These are phyloP conservation scores for Acidomyces sp. DNA, from an alignment of 495 filamentous ascomycete species.

Conservation along the genomic window DNA sequence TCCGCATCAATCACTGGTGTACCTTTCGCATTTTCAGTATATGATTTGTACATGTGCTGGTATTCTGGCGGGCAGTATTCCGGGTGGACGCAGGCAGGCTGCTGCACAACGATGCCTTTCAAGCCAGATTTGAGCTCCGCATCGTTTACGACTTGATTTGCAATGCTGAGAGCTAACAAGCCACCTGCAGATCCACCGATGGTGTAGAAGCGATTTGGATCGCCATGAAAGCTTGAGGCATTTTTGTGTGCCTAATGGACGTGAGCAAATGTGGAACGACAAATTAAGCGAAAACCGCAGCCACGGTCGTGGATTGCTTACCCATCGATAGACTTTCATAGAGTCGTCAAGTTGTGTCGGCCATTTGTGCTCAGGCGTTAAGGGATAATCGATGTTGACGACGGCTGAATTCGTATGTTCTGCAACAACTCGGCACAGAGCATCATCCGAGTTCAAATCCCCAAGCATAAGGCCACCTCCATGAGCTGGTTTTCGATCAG, in stretches of 20 bases:
- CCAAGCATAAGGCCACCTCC: constrained; percentile 23
- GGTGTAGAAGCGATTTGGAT: constrained; percentile 19
- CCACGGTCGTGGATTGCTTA: not conserved
- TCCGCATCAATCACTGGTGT: constrained; percentile 20
- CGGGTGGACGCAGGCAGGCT: constrained; percentile 20
- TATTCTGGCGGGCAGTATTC: constrained; percentile 20
- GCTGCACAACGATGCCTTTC: constrained; percentile 21
- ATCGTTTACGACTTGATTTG: constrained; percentile 18
- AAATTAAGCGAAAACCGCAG: not conserved
- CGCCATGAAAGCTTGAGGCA: constrained; percentile 18
- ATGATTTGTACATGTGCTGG: constrained; percentile 20
- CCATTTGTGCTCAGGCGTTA: constrained; percentile 22
- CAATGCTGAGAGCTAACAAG: constrained; percentile 20
- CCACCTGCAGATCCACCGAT: constrained; percentile 25
- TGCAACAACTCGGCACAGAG: constrained; percentile 21
- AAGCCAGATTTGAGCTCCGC: constrained; percentile 8
- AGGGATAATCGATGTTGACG: constrained; percentile 25
- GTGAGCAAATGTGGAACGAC: not conserved
- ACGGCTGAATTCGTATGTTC: constrained; percentile 20
- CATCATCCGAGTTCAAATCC: constrained; percentile 22
- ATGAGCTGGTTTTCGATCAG: constrained; percentile 9
- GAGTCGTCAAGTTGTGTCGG: constrained; percentile 22
- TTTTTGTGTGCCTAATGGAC: constrained; percentile 17
- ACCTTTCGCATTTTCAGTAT: constrained; percentile 19
- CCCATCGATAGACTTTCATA: constrained; percentile 19